Conservation (phyloP, 345 rosid genomes). For the Euphorbia pulcherrima region DNA sequence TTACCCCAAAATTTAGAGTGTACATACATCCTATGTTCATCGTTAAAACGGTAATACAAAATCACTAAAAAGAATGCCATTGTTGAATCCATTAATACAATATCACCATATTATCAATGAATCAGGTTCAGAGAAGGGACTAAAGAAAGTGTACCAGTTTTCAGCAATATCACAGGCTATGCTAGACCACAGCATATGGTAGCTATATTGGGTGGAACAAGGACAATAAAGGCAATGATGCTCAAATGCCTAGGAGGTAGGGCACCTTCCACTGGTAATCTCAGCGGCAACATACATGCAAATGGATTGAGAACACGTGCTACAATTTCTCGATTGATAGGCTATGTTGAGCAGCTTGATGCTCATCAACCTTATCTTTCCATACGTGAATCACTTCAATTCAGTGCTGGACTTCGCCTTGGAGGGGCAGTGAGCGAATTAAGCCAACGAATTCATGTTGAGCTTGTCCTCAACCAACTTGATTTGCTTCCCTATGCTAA, state of each 20-base stretch:
- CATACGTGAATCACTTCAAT: conserved; percentile 37
- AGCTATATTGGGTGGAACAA: conserved; percentile 29
- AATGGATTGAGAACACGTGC: conserved; percentile 15
- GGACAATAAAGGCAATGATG: conserved; percentile 23
- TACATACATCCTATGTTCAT: background rate
- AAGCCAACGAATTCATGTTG: conserved; percentile 25
- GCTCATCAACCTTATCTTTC: conserved; percentile 36
- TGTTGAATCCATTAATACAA: background rate
- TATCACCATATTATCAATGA: conserved; percentile 2
- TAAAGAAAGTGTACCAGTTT: conserved; percentile 15
- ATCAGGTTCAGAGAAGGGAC: conserved; percentile 19
- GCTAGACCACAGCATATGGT: conserved; percentile 24
- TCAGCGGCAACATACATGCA: conserved; percentile 20
- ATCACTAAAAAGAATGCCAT: background rate
- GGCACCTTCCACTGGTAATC: conserved; percentile 18
- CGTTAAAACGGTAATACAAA: background rate
- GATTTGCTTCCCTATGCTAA: conserved; percentile 31
- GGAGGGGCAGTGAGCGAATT: conserved; percentile 17
- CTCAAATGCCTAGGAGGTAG: conserved; percentile 37
- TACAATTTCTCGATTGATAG: conserved; percentile 20
- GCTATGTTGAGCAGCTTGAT: conserved; percentile 32
- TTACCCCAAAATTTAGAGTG: background rate
- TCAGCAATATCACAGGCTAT: conserved; percentile 28
- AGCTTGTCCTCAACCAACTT: conserved; percentile 30
- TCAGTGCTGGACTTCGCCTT: conserved; percentile 33